Evolutionary conservation across 108 stramenopile genomes (phyloP).

Genomic region (Discostella pseudostelligera): DNA sequence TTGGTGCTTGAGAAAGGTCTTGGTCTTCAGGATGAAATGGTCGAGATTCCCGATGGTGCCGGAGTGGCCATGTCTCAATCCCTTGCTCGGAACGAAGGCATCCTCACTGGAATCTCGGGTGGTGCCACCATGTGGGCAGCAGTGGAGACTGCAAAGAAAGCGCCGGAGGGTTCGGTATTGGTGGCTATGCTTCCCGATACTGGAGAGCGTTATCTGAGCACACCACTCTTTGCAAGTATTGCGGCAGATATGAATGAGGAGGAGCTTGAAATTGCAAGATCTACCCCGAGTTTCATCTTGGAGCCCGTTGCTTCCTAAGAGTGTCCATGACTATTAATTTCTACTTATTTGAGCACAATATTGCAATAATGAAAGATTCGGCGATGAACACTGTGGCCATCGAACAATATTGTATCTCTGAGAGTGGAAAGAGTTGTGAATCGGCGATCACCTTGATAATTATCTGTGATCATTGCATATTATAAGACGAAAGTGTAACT

Average conservation of each 20-base stretch:
- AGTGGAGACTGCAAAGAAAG: slow-evolving; percentile 57
- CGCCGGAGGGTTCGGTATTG: slow-evolving; percentile 53
- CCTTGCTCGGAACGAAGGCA: slow-evolving; percentile 71
- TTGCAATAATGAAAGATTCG: background rate
- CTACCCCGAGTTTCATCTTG: slow-evolving; percentile 43
- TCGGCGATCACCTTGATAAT: too few relatives aligned
- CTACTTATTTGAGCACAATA: background rate
- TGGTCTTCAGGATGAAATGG: slow-evolving; percentile 39
- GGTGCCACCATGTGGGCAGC: slow-evolving; percentile 63
- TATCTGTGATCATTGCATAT: too few relatives aligned
- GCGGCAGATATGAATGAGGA: slow-evolving; percentile 71
- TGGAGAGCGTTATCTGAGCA: slow-evolving; percentile 71
- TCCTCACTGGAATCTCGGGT: slow-evolving; percentile 63
- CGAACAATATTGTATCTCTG: too few relatives aligned
- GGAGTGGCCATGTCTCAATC: slow-evolving; percentile 49
- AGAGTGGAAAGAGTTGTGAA: too few relatives aligned
- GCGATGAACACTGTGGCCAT: background rate
- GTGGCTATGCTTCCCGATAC: slow-evolving; percentile 72
- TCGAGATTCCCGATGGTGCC: slow-evolving; percentile 38
- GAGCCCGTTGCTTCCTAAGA: slow-evolving; percentile 5
- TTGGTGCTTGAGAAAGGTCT: slow-evolving; percentile 43
- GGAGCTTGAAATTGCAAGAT: slow-evolving; percentile 52
- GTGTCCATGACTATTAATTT: background rate
- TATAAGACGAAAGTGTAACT: too few relatives aligned
- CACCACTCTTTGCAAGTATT: slow-evolving; percentile 70